phyloP scores from a whole-genome alignment of 495 filamentous ascomycete genomes.

The Hyaloscypha finlandica region DNA sequence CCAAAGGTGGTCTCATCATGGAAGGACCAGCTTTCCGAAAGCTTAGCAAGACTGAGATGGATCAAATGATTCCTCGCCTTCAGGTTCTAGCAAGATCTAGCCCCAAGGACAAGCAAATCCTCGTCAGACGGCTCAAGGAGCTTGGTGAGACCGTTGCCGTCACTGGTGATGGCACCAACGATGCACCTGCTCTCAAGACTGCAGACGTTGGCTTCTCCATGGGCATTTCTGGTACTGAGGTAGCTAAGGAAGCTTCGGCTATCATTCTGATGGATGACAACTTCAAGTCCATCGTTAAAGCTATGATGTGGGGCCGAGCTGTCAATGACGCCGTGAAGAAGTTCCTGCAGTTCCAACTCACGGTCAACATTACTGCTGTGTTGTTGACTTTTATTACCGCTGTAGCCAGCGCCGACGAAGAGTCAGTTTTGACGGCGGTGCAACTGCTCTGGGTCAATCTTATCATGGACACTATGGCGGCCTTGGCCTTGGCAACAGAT shows the following conservation, averaged over 20 bases:
- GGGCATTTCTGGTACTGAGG: constrained; percentile 88
- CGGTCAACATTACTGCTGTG: constrained; percentile 88
- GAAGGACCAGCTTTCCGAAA: constrained; percentile 85
- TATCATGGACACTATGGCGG: constrained; percentile 93
- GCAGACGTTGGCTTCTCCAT: constrained; percentile 93
- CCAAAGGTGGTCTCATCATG: constrained; percentile 71
- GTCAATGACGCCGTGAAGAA: constrained; percentile 91
- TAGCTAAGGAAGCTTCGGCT: constrained; percentile 91
- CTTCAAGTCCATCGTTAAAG: constrained; percentile 85
- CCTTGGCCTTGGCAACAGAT: constrained; percentile 83
- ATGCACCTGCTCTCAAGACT: constrained; percentile 81
- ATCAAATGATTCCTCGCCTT: constrained; percentile 69
- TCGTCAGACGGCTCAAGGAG: constrained; percentile 79
- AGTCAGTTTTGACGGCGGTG: constrained; percentile 79
- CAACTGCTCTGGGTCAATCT: constrained; percentile 92
- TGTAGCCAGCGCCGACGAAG: constrained; percentile 63
- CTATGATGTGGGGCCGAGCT: constrained; percentile 85
- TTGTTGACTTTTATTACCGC: constrained; percentile 81
- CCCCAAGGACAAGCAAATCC: constrained; percentile 82
- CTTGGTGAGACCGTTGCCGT: constrained; percentile 90
- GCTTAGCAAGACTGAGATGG: constrained; percentile 68
- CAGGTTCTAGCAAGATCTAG: constrained; percentile 86
- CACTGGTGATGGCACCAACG: constrained; percentile 89
- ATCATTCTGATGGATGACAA: constrained; percentile 94
- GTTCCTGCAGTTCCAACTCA: constrained; percentile 90